These are phyloP conservation scores for Zygosaccharomyces lentus DNA, from an alignment of 805 yeast genomes.

Conservation along the genomic window DNA sequence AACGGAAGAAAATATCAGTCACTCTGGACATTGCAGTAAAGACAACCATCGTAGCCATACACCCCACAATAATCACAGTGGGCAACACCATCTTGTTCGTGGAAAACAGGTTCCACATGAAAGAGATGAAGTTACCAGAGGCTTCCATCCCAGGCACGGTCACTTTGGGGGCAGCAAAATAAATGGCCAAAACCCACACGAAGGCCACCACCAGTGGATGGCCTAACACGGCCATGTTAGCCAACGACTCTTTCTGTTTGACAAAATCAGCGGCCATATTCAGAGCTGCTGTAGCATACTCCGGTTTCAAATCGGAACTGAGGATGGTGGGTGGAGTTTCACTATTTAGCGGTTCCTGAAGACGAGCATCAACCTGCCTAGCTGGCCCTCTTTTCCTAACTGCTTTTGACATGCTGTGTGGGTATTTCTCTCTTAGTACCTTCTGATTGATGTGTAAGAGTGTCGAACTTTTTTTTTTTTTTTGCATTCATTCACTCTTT, in stretches of 20 bases:
- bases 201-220: constrained; percentile 40
- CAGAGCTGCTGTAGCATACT: constrained; percentile 53
- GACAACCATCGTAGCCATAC: constrained; percentile 32
- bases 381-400: constrained; percentile 4
- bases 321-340: constrained; percentile 50
- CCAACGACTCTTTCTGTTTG: constrained; percentile 41
- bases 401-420: not conserved
- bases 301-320: constrained; percentile 50
- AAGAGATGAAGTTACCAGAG: constrained; percentile 21
- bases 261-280: constrained; percentile 62
- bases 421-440: constrained; percentile 1
- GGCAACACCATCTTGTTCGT: constrained; percentile 19
- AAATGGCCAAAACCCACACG: constrained; percentile 16
- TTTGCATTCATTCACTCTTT: too few relatives aligned
- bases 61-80: constrained; percentile 20
- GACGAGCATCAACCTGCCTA: constrained; percentile 48
- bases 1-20: constrained; percentile 46
- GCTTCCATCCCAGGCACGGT: constrained; percentile 19
- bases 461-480: too few relatives aligned
- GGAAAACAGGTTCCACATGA: constrained; percentile 22
- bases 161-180: constrained; percentile 22
- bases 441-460: not conserved
- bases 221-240: constrained; percentile 45
- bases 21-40: constrained; percentile 40
- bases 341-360: constrained; percentile 51